Percentiles rank a stretch among this genome's conserved stretches.
Conservation (phyloP, 805 yeast species). For the Yamadazyma ubonensis region DNA sequence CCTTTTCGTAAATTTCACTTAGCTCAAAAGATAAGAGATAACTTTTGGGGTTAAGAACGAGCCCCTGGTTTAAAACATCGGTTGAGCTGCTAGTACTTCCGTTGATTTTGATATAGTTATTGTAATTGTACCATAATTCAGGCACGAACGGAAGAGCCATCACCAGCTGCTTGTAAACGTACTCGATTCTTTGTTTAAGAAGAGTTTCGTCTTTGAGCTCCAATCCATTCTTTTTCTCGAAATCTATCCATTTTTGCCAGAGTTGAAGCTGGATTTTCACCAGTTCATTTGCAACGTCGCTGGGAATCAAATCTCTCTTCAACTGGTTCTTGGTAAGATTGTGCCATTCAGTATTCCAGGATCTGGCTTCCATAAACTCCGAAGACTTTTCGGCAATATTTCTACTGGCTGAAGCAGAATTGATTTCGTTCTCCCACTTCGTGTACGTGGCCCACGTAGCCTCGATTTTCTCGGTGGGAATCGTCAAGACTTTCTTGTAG, state of each 20-base stretch:
- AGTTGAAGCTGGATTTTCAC: slow-evolving; percentile 44
- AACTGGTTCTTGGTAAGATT: slow-evolving; percentile 52
- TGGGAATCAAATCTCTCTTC: slow-evolving; percentile 38
- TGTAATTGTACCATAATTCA: slow-evolving; percentile 73
- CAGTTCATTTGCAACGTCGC: slow-evolving; percentile 20
- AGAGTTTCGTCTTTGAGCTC: slow-evolving; percentile 49
- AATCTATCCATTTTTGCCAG: slow-evolving; percentile 76
- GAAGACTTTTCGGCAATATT: slow-evolving; percentile 79
- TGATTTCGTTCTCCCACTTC: slow-evolving; percentile 76
- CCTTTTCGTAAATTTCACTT: slow-evolving; percentile 68
- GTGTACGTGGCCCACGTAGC: slow-evolving; percentile 78
- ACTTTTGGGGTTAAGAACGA: slow-evolving; percentile 67
- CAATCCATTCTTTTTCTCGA: slow-evolving; percentile 75
- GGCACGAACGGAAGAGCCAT: slow-evolving; percentile 62
- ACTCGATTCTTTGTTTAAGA: slow-evolving; percentile 58
- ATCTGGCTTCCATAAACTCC: slow-evolving; percentile 83
- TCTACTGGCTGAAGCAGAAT: slow-evolving; percentile 76
- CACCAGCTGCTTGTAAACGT: slow-evolving; percentile 70
- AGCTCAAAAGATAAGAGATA: slow-evolving; percentile 62
- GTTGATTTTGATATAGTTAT: slow-evolving; percentile 33
- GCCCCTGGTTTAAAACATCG: slow-evolving; percentile 52
- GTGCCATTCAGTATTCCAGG: slow-evolving; percentile 69
- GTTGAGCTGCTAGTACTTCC: slow-evolving; percentile 37
- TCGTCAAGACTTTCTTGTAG: slow-evolving; percentile 64
- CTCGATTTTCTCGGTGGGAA: slow-evolving; percentile 78